Evolutionary conservation across 1,284 basidiomycete genomes (phyloP), one percentile per base, ranked within the genome.

Genomic region (Lignosus rhinocerotis): DNA sequence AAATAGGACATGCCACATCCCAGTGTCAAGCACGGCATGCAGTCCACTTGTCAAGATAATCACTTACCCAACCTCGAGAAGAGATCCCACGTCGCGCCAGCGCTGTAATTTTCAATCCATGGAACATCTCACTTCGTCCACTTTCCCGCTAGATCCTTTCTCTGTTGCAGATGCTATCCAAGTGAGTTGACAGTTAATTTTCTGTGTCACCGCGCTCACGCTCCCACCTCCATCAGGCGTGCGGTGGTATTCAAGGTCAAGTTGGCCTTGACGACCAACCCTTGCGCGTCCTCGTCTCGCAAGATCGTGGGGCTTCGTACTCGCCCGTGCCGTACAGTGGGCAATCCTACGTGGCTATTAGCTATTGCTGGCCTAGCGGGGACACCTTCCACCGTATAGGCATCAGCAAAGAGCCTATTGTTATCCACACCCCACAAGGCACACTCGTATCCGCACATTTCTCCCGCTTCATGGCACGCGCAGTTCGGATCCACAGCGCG

Each of bases 321-420:
- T 38, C 56, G 14, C 46, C 55, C 2, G 51, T 63, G 17, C 43
- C 53, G 8, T 63, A 53, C 32, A 32, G 10, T n/a, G 61, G 49
- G 1, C 58, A 63, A 25, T 53, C 58, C 2, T 63, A 60, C 45
- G 30, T 58, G 1, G 61, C 61, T 1, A 54, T 63, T 42, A 63
- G 61, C 51, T 63, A 63, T 41, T 56, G 58, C 44, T 63, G 58
- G 61, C 61, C 61, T 3, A 41, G 55, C 6, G 38, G 19, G 7
- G 14, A 25, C 3, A 33, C 11, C 2, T 58, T 51, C 30, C 16
- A 30, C 17, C 36, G 49, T 2, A 32, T 59, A 9, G 41, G 47
- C 7, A 43, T 25, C 25, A 63, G 58, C 30, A 50, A 45, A 21
- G 32, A 41, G 11, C 36, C 53, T 2, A 55, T 21, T 1, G 33